phyloP scores from a whole-genome alignment of 108 stramenopile species.

The Poteriospumella lacustris region DNA sequence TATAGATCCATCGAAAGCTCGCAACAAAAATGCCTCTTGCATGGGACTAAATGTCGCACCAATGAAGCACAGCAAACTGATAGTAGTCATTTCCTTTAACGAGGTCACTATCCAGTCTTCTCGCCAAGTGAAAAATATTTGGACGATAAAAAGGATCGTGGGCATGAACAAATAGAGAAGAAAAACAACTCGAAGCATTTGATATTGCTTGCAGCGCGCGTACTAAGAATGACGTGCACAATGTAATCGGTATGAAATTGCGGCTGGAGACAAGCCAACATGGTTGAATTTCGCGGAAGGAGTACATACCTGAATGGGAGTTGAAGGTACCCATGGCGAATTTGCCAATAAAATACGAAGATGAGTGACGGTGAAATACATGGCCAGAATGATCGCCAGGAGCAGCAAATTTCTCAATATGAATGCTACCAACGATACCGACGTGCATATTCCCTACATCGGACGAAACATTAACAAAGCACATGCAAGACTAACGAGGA shows the following conservation, averaged over 20 bases:
- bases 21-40: neutral
- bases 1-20: neutral
- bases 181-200: slow-evolving; percentile 3
- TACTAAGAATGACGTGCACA: neutral
- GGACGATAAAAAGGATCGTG: no score
- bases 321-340: slow-evolving; percentile 13
- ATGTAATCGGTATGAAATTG: neutral
- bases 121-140: slow-evolving; percentile 14
- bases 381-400: neutral
- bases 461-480: neutral
- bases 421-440: slow-evolving; percentile 1
- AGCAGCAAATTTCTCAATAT: neutral
- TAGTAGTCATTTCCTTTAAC: neutral
- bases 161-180: slow-evolving; percentile 1
- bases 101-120: neutral
- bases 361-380: slow-evolving; percentile 1
- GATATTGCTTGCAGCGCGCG: slow-evolving; percentile 2
- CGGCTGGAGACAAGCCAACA: no score
- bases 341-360: neutral
- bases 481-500: neutral
- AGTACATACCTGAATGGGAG: slow-evolving; percentile 2
- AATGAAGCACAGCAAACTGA: neutral
- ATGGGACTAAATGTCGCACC: slow-evolving; percentile 15
- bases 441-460: neutral
- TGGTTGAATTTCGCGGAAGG: no score